Evolutionary conservation across 208 protist genomes (phyloP), one percentile per base, ranked within the genome.

Genomic region (Chromosphaera perkinsii): DNA sequence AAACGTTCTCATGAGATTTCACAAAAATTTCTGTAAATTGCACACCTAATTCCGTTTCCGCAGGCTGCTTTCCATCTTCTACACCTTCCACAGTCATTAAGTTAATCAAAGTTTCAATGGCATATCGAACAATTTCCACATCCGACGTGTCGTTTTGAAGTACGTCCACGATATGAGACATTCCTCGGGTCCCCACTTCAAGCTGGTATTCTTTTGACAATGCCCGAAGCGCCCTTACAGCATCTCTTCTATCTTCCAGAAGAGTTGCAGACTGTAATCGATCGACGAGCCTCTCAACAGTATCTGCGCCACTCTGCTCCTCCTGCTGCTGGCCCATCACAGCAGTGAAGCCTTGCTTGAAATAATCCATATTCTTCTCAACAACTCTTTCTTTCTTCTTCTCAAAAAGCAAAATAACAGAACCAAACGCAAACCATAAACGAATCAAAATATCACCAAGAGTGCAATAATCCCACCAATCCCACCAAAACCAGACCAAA

Each of bases 11-110:
- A 5, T 14, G 39, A 14, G 43, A 36, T 55, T 67, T 66, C 3
- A 58, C 54, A 40, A 73, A 73, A 1, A 67, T 60, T 48, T 66
- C 68, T 12, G 68, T 73, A 47, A 72, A 72, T 2, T 36, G 24
- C 3, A 72, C 39, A 40, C 54, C 66, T 22, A 72, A 24, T n/a
- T 71, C 66, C 1, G 24, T 43, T 12, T 35, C 24, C 3, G n/a
- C 32, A 9, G 3, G 48, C 51, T 59, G 27, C 42, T 3, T 1
- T 22, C 29, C n/a, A 17, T 37, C 31, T 3, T 9, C 61, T 1
- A 22, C 36, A 29, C 2, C 22, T 37, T 43, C 10, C 40, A 24
- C 1, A 7, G 10, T 52, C 14, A 55, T 12, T 12, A 42, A 10
- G 26, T 35, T 60, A 32, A 22, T 35, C n/a, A 74, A 45, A 40